A percentile compares a stretch with the other conserved stretches of the same genome.
phyloP scores from a whole-genome alignment of 192 early-diverging fungal genomes.

The Pilobolus umbonatus region DNA sequence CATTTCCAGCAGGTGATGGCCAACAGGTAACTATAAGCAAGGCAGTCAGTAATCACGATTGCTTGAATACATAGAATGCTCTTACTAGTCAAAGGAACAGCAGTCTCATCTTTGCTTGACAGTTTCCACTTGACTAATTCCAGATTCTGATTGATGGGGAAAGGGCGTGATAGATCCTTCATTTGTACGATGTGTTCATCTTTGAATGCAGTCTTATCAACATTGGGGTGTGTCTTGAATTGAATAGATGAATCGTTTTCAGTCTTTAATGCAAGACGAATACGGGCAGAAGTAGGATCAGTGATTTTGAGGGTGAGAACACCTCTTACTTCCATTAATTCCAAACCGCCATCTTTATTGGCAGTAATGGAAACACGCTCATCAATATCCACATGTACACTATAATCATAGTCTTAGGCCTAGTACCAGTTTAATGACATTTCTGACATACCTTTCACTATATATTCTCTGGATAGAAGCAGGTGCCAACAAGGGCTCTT shows the following conservation, averaged over 20 bases:
- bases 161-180: conserved; percentile 74
- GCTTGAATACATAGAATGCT: background rate
- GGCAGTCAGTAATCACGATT: too few relatives aligned
- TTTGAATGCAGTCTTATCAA: conserved; percentile 87
- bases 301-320: conserved; percentile 77
- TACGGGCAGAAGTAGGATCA: conserved; percentile 55
- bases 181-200: conserved; percentile 68
- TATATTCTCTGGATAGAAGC: background rate
- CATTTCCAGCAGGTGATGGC: conserved; percentile 87
- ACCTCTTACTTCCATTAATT: conserved; percentile 93
- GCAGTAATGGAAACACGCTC: conserved; percentile 82
- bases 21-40: conserved; percentile 84
- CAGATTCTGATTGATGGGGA: conserved; percentile 81
- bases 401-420: too few relatives aligned
- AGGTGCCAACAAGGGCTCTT: conserved; percentile 23
- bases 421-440: too few relatives aligned
- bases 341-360: conserved; percentile 87
- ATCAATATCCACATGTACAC: conserved; percentile 82
- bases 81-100: conserved; percentile 66
- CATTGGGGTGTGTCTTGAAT: conserved; percentile 97
- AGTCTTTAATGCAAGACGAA: conserved; percentile 61
- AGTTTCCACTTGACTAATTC: conserved; percentile 89
- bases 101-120: conserved; percentile 75
- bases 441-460: background rate
- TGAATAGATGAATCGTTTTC: conserved; percentile 66